A percentile compares a stretch with the other conserved stretches of the same genome.
phyloP scores from a whole-genome alignment of 441 rosid genomes.

The Biscutella laevigata region DNA sequence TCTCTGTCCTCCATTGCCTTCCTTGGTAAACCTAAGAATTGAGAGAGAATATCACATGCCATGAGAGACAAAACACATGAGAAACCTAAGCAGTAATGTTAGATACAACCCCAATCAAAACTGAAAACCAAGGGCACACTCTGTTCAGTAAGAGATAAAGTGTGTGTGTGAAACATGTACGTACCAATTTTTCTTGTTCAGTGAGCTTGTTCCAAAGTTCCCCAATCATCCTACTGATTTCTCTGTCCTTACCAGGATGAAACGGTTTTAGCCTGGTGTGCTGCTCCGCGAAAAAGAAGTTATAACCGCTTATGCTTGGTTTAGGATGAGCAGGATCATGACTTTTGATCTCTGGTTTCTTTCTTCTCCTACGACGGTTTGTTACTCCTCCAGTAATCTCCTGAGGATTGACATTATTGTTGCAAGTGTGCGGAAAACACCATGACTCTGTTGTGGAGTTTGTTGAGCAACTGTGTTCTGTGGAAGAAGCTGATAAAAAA shows the following conservation, averaged over 20 bases:
- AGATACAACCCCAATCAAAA: background rate
- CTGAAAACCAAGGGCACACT: too few species aligned
- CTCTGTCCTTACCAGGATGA: conserved; percentile 87
- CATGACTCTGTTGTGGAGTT: conserved; percentile 28
- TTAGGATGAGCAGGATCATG: conserved; percentile 94
- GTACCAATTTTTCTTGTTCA: conserved; percentile 55
- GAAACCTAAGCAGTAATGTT: background rate
- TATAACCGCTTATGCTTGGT: conserved; percentile 86
- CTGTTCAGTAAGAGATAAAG: too few species aligned
- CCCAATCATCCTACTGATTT: conserved; percentile 90
- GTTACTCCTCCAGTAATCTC: conserved; percentile 28
- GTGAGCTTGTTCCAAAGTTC: conserved; percentile 80
- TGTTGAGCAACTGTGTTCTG: conserved; percentile 27
- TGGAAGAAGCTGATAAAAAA: conserved; percentile 58
- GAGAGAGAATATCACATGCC: background rate
- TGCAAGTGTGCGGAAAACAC: conserved; percentile 25
- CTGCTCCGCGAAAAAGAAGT: conserved; percentile 93
- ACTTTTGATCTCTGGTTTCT: conserved; percentile 76
- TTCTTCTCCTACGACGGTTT: conserved; percentile 67
- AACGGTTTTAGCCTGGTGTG: conserved; percentile 82
- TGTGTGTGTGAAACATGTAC: background rate
- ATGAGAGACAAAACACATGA: background rate
- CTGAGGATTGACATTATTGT: conserved; percentile 1
- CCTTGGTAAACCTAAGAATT: conserved; percentile 67
- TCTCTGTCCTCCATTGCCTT: conserved; percentile 77